A percentile compares a stretch with the other conserved stretches of the same genome.
phyloP scores from a whole-genome alignment of 345 rosid genomes.

The Sonneratia alba region DNA sequence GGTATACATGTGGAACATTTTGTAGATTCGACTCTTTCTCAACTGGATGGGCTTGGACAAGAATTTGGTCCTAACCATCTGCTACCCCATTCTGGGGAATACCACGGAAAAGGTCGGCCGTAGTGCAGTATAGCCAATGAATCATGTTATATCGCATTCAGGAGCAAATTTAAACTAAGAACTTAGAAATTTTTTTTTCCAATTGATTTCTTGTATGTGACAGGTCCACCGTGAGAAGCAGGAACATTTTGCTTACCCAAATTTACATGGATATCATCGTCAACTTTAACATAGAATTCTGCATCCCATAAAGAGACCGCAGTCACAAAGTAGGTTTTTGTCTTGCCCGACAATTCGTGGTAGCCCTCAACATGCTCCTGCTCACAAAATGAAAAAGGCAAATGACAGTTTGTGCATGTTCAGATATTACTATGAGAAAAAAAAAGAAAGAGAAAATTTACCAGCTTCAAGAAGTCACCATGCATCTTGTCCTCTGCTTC shows the following conservation, averaged over 20 bases:
- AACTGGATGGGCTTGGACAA: background rate
- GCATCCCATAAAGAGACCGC: constrained; percentile 85
- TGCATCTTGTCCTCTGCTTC: constrained; percentile 59
- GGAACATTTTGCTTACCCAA: constrained; percentile 33
- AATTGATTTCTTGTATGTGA: background rate
- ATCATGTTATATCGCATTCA: background rate
- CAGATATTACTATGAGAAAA: background rate
- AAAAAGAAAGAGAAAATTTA: constrained; percentile 18
- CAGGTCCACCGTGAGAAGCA: background rate
- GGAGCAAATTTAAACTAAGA: background rate
- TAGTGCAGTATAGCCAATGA: background rate
- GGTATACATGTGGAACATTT: background rate
- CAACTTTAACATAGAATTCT: constrained; percentile 86
- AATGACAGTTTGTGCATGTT: background rate
- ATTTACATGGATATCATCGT: constrained; percentile 91
- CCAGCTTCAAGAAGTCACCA: constrained; percentile 87
- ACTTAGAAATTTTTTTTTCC: background rate
- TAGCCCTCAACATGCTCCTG: constrained; percentile 87
- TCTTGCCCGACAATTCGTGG: constrained; percentile 74
- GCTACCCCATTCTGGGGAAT: background rate
- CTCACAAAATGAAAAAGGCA: constrained; percentile 4
- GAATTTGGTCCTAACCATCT: background rate
- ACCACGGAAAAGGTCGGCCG: no score
- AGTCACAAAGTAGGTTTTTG: constrained; percentile 65
- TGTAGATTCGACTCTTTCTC: background rate